Evolutionary conservation across 2,329 filamentous ascomycete genomes (phyloP).

Genomic region (Sphaerulina populicola): DNA sequence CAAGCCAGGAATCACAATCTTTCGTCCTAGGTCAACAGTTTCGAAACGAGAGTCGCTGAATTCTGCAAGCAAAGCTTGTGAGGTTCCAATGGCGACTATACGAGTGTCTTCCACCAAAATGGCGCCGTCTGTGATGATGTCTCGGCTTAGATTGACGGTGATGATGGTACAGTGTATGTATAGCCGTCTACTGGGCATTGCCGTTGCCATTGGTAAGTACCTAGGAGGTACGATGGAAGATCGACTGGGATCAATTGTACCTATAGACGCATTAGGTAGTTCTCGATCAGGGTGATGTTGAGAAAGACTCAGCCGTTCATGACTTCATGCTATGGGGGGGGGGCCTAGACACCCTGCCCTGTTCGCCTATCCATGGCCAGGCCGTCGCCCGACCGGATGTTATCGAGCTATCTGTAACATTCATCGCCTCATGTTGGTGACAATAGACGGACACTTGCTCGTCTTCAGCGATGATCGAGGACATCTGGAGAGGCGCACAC

Average conservation of each 20-base stretch:
- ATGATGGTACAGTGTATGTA: conserved; percentile 46
- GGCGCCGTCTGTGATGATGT: conserved; percentile 43
- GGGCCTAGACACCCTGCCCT: too few relatives aligned
- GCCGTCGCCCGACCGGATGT: not conserved
- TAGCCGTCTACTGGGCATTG: not conserved
- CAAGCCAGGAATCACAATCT: conserved; percentile 44
- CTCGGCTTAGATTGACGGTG: conserved; percentile 41
- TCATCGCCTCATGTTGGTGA: too few relatives aligned
- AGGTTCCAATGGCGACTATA: conserved; percentile 41
- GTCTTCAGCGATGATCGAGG: not conserved
- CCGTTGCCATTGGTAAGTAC: too few relatives aligned
- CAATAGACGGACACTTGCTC: too few relatives aligned
- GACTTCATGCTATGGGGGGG: too few relatives aligned
- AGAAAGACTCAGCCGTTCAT: too few relatives aligned
- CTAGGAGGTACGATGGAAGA: too few relatives aligned
- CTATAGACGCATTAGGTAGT: too few relatives aligned
- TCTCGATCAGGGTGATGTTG: too few relatives aligned
- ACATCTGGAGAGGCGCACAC: not conserved
- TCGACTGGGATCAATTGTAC: too few relatives aligned
- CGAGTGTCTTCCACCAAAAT: conserved; percentile 35
- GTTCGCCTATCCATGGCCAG: not conserved
- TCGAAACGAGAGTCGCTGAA: conserved; percentile 16
- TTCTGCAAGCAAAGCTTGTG: conserved; percentile 25
- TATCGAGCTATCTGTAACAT: not conserved
- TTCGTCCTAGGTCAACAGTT: conserved; percentile 32